Percentiles rank a stretch among this genome's conserved stretches.
Evolutionary conservation across 2,329 filamentous ascomycete species (phyloP).

Genomic region (Xylaria sp.): DNA sequence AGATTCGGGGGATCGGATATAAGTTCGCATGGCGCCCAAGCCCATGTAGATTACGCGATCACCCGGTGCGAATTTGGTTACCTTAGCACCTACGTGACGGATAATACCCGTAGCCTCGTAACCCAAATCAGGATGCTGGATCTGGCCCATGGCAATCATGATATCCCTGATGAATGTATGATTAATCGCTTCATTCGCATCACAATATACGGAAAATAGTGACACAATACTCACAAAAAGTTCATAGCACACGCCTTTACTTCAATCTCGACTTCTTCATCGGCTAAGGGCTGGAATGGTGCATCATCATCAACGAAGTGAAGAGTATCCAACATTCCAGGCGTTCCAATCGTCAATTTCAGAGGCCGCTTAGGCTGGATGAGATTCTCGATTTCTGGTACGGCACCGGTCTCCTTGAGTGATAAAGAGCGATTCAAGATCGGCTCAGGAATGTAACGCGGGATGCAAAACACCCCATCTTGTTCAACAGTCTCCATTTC

Average conservation of each 20-base stretch:
- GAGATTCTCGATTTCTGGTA: constrained; percentile 9
- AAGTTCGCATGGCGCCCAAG: constrained; percentile 7
- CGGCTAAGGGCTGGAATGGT: constrained; percentile 12
- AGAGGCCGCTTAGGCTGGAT: constrained; percentile 17
- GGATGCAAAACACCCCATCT: constrained; percentile 14
- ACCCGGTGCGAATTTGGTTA: constrained; percentile 14
- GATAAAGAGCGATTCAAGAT: constrained; percentile 12
- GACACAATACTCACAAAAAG: constrained; percentile 16
- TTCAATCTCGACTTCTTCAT: constrained; percentile 20
- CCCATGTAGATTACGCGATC: constrained; percentile 25
- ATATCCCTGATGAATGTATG: constrained; percentile 4
- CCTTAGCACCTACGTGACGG: constrained; percentile 15
- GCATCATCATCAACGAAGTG: constrained; percentile 19
- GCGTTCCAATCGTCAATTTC: constrained; percentile 23
- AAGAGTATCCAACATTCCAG: constrained; percentile 23
- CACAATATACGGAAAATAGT: not conserved
- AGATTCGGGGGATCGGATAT: not conserved
- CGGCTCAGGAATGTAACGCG: constrained; percentile 15
- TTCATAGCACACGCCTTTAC: constrained; percentile 24
- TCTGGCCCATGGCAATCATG: constrained; percentile 24
- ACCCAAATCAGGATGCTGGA: constrained; percentile 20
- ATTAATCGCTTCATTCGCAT: not conserved
- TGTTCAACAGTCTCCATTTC: constrained; percentile 24
- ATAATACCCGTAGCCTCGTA: constrained; percentile 22
- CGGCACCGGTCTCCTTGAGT: constrained; percentile 10